These are phyloP conservation scores for Pseudogymnoascus sp. DNA, from an alignment of 2,329 filamentous ascomycete genomes.

Conservation along the genomic window DNA sequence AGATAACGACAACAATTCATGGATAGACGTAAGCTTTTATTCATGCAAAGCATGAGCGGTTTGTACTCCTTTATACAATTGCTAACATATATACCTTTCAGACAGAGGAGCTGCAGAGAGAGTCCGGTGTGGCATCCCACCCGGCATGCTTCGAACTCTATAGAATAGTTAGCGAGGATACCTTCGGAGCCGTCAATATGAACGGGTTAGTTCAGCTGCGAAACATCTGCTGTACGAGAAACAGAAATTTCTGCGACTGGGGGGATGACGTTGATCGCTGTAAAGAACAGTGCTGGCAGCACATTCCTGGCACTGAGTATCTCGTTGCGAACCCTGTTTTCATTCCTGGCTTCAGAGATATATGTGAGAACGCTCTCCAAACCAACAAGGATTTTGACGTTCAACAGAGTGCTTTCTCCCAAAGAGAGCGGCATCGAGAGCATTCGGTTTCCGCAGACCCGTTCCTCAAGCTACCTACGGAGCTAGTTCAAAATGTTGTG, in stretches of 20 bases:
- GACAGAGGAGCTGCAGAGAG: constrained; percentile 6
- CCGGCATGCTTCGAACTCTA: constrained; percentile 22
- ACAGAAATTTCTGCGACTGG: background rate
- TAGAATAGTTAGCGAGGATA: constrained; percentile 3
- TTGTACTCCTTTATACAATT: background rate
- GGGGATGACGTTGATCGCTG: background rate
- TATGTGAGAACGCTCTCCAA: constrained; percentile 16
- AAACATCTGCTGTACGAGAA: background rate
- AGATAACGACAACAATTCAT: background rate
- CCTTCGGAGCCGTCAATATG: constrained; percentile 12
- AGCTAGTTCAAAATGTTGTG: constrained; percentile 21
- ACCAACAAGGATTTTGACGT: background rate
- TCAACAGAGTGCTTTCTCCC: background rate
- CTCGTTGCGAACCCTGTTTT: constrained; percentile 26
- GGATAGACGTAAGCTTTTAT: background rate
- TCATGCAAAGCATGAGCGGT: background rate
- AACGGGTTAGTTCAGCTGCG: constrained; percentile 14
- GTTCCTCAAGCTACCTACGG: constrained; percentile 21
- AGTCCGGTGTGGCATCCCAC: constrained; percentile 20
- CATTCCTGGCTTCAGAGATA: constrained; percentile 20
- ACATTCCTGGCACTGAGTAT: constrained; percentile 20
- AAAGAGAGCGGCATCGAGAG: background rate
- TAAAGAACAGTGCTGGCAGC: constrained; percentile 15
- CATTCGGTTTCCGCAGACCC: constrained; percentile 14
- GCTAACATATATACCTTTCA: background rate